Base-by-base conservation (phyloP, 2,329 filamentous ascomycete genomes). In the Phoma sp. region DNA sequence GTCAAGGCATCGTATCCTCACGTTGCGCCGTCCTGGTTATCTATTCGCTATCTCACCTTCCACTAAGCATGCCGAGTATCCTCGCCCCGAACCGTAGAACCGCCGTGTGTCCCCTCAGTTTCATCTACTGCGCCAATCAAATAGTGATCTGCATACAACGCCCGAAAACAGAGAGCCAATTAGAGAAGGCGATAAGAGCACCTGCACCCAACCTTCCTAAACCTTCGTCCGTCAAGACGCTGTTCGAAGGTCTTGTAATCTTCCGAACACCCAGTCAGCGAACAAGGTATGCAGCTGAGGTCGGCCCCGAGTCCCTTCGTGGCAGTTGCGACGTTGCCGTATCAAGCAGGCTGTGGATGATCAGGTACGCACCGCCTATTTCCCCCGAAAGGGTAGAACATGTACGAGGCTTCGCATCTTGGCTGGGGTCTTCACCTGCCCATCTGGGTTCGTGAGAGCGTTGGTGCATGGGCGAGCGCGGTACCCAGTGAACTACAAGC, bases 101-200 rank as follows among this genome's bases (percentile, higher is more conserved):
- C 60, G 64, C 58, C 60, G 59, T 44, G 29, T 36, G 12, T 36
- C 27, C 37, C 8, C 37, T 31, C 15, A 51, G 57, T 60, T 62
- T 60, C 58, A 64, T 61, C 39, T 61, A 36, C 32, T 57, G 31
- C 50, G 44, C 69, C 70, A 70, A 71, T 70, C 61, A 70, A 45
- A 57, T 44, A 45, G 44, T 43, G 61, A 63, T 65, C 60, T 62
- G 44, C 63, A 60, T 37, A 35, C 40, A 33, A 51, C 19, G 37
- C 55, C 32, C 33, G 37, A 54, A 58, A 33, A 48, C 21, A 53
- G 58, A 56, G 55, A 36, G 38, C 60, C 68, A 72, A 73, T 72
- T 55, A 62, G 39, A 61, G 39, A 36, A 51, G 43, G 56, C 58
- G 66, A 70, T 71, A 70, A 69, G 67, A 55, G 54, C 69, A 72